Evolutionary conservation across 2,329 filamentous ascomycete species (phyloP).

Genomic region (Ascochyta pisi): DNA sequence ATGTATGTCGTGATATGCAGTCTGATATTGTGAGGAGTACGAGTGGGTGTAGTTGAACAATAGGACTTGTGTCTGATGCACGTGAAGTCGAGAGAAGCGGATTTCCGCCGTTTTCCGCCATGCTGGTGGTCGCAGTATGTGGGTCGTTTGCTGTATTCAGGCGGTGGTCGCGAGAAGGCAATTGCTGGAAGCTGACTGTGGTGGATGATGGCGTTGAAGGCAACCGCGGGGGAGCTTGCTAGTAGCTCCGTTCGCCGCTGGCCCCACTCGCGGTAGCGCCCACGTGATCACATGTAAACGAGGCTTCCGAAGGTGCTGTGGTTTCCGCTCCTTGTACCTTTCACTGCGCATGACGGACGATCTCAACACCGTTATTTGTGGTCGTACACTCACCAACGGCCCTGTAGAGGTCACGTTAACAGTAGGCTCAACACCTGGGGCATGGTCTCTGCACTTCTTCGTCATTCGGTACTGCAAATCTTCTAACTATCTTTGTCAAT

Average conservation of each 20-base stretch:
- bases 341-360: not conserved
- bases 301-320: no score
- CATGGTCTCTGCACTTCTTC: not conserved
- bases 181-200: slow-evolving; percentile 6
- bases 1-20: slow-evolving; percentile 88
- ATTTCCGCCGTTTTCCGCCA: slow-evolving; percentile 48
- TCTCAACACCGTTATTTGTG: not conserved
- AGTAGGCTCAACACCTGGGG: not conserved
- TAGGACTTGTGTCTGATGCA: slow-evolving; percentile 73
- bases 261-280: not conserved
- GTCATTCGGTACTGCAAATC: not conserved
- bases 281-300: not conserved
- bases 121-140: slow-evolving; percentile 23
- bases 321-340: not conserved
- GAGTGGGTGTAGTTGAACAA: slow-evolving; percentile 87
- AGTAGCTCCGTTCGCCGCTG: not conserved
- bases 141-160: not conserved
- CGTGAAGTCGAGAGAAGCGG: slow-evolving; percentile 54
- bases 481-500: not conserved
- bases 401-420: not conserved
- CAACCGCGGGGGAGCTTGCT: slow-evolving; percentile 16
- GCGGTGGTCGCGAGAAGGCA: not conserved
- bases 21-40: slow-evolving; percentile 96
- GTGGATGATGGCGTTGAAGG: slow-evolving; percentile 3
- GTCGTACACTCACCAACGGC: not conserved